Conservation (phyloP, 2,329 filamentous ascomycete genomes). For the Fusarium humuli region DNA sequence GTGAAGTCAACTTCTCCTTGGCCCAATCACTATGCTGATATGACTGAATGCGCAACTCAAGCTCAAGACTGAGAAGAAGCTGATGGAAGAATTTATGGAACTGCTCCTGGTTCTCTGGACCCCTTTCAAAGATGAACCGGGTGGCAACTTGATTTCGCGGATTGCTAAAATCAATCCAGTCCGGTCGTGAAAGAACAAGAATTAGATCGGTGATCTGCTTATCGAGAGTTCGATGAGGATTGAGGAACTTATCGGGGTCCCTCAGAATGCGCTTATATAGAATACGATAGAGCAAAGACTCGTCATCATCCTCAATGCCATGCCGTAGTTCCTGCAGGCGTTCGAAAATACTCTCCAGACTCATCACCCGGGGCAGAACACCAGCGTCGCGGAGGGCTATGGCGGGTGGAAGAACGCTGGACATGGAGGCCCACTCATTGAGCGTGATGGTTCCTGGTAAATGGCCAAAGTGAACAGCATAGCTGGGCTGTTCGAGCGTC, state of each 20-base stretch:
- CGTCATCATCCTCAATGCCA: constrained; percentile 67
- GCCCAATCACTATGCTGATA: constrained; percentile 69
- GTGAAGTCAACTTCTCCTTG: constrained; percentile 71
- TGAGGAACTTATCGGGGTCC: constrained; percentile 72
- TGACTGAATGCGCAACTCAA: constrained; percentile 76
- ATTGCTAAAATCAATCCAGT: constrained; percentile 80
- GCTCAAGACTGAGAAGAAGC: constrained; percentile 77
- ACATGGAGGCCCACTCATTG: constrained; percentile 74
- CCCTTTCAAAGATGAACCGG: constrained; percentile 75
- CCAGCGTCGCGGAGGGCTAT: constrained; percentile 70
- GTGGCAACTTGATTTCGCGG: constrained; percentile 79
- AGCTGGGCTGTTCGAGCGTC: constrained; percentile 79
- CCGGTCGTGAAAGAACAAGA: constrained; percentile 72
- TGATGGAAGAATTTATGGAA: constrained; percentile 81
- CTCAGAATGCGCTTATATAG: constrained; percentile 76
- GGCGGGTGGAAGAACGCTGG: constrained; percentile 65
- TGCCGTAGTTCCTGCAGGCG: constrained; percentile 69
- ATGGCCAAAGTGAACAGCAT: constrained; percentile 73
- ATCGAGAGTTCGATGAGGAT: constrained; percentile 73
- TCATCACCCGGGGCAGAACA: constrained; percentile 69
- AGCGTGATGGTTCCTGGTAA: constrained; percentile 77
- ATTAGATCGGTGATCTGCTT: constrained; percentile 80
- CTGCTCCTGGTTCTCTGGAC: constrained; percentile 64
- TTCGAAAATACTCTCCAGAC: constrained; percentile 67
- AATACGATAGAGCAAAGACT: constrained; percentile 69